These are phyloP conservation scores for Kluyveromyces marxianus DNA, from an alignment of 1,139 yeast genomes.

Conservation along the genomic window DNA sequence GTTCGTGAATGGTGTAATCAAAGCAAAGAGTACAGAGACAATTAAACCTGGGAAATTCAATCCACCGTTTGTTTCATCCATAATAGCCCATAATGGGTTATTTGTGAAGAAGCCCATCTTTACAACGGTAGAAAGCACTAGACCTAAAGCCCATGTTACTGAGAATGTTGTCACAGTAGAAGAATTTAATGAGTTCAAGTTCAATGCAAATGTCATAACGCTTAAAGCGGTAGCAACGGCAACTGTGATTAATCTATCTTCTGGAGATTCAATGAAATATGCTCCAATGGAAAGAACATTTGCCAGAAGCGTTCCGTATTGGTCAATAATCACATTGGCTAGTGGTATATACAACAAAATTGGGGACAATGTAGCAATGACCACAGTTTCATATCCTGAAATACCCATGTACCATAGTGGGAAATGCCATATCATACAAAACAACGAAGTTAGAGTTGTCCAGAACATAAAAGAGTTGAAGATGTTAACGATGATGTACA, in stretches of 20 bases:
- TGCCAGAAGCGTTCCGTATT: slow-evolving; percentile 48
- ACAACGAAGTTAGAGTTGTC: slow-evolving; percentile 74
- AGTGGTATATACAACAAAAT: slow-evolving; percentile 48
- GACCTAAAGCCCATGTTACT: slow-evolving; percentile 62
- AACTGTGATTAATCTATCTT: slow-evolving; percentile 53
- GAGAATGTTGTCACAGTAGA: slow-evolving; percentile 35
- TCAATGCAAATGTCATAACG: slow-evolving; percentile 55
- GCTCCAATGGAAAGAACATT: slow-evolving; percentile 71
- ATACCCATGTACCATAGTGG: slow-evolving; percentile 98
- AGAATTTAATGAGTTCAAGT: slow-evolving; percentile 43
- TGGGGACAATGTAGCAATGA: slow-evolving; percentile 53
- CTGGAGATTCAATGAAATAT: slow-evolving; percentile 60
- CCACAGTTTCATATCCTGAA: slow-evolving; percentile 81
- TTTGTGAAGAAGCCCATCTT: slow-evolving; percentile 75
- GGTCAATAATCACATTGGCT: slow-evolving; percentile 44
- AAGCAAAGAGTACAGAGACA: slow-evolving; percentile 58
- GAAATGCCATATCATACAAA: slow-evolving; percentile 89
- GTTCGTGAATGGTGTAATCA: slow-evolving; percentile 38
- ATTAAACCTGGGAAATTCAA: slow-evolving; percentile 65
- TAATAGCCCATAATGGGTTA: slow-evolving; percentile 94
- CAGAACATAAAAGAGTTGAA: slow-evolving; percentile 69
- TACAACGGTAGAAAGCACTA: slow-evolving; percentile 62
- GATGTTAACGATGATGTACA: slow-evolving; percentile 41
- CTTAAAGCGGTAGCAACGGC: slow-evolving; percentile 63
- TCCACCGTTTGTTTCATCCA: slow-evolving; percentile 84